Evolutionary conservation across 768 basidiomycete species (phyloP).

Genomic region (Mycena polygramma): DNA sequence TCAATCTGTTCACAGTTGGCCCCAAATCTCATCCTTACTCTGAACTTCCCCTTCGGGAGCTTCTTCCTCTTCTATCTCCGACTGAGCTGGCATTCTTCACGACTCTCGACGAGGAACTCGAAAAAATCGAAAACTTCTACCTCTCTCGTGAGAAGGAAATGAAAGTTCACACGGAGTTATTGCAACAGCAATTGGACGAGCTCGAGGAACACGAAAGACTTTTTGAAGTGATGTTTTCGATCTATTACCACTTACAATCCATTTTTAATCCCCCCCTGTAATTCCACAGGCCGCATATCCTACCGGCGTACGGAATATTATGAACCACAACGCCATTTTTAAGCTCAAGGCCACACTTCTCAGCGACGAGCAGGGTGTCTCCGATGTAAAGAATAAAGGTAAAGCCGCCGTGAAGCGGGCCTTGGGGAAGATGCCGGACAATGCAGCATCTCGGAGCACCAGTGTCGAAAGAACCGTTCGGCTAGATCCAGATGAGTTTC

Average conservation of each 20-base stretch:
- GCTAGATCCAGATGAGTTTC: conserved; percentile 83
- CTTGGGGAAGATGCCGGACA: conserved; percentile 3
- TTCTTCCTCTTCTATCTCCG: conserved; percentile 69
- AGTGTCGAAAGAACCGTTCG: conserved; percentile 32
- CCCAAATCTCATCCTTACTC: conserved; percentile 45
- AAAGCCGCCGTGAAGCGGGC: conserved; percentile 13
- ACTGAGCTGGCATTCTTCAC: conserved; percentile 81
- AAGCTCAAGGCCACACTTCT: conserved; percentile 30
- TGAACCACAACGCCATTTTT: conserved; percentile 3
- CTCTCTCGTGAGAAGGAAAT: conserved; percentile 75
- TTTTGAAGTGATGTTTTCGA: conserved; percentile 62
- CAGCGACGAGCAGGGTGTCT: conserved; percentile 8
- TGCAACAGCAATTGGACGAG: conserved; percentile 81
- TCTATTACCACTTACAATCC: conserved; percentile 2
- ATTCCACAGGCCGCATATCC: conserved; percentile 26
- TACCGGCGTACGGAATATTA: conserved; percentile 17
- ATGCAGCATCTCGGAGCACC: conserved; percentile 3
- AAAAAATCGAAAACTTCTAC: conserved; percentile 91
- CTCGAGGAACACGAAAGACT: conserved; percentile 76
- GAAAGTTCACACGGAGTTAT: conserved; percentile 56
- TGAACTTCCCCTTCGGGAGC: conserved; percentile 55
- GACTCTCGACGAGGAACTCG: conserved; percentile 81
- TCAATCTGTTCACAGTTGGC: conserved; percentile 9
- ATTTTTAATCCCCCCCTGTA: background rate
- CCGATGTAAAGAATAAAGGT: conserved; percentile 21